A percentile compares a stretch with the other conserved stretches of the same genome.
These are phyloP conservation scores for Entomortierella chlamydospora DNA, from an alignment of 192 early-diverging fungal genomes.

Conservation along the genomic window DNA sequence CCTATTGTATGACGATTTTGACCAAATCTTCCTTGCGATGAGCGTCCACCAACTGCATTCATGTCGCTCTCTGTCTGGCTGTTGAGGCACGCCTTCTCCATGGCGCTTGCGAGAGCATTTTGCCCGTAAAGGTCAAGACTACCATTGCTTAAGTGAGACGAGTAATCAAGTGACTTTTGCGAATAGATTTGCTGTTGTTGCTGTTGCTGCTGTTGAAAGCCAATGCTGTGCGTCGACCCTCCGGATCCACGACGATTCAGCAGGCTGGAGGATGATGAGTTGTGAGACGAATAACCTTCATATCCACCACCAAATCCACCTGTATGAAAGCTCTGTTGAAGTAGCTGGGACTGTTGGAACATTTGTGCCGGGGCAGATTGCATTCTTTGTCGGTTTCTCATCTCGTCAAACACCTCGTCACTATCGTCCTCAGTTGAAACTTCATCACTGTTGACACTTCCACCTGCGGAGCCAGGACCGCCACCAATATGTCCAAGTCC, in stretches of 20 bases:
- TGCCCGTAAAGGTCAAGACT: conserved; percentile 23
- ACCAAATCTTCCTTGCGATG: conserved; percentile 7
- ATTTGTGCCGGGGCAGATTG: conserved; percentile 13
- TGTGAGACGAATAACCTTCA: conserved; percentile 34
- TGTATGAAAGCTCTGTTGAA: conserved; percentile 13
- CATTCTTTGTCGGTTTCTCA: conserved; percentile 39
- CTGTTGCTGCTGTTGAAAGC: conserved; percentile 27
- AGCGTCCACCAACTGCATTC: conserved; percentile 15
- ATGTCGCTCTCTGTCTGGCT: conserved; percentile 13
- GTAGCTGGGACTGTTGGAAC: conserved; percentile 17
- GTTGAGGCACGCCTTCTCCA: conserved; percentile 23
- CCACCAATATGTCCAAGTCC: conserved; percentile 46
- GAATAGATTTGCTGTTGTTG: conserved; percentile 23
- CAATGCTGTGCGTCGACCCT: conserved; percentile 27
- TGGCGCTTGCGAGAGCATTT: conserved; percentile 8
- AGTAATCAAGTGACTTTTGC: conserved; percentile 12
- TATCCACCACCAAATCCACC: conserved; percentile 10
- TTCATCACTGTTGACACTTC: conserved; percentile 51
- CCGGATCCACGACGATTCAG: conserved; percentile 43
- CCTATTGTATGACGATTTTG: background rate
- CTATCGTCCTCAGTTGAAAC: conserved; percentile 52
- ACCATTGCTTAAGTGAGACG: conserved; percentile 5
- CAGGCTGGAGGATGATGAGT: conserved; percentile 32
- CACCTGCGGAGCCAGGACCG: conserved; percentile 40
- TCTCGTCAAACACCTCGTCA: conserved; percentile 52